Conservation (phyloP, 1,284 basidiomycete species). For the Trichosporon ovoides region DNA sequence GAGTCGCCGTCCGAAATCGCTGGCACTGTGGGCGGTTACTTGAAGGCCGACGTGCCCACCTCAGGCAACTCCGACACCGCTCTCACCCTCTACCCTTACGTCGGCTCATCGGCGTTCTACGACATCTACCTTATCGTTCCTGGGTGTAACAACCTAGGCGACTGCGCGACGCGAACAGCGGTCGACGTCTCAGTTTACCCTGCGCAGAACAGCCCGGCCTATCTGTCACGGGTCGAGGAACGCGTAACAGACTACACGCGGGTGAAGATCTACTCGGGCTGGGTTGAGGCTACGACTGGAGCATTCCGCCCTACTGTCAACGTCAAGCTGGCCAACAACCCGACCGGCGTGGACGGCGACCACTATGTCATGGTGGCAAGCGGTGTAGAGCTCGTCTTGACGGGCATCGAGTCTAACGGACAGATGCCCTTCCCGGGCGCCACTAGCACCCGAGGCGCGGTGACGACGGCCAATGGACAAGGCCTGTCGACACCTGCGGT, state of each 20-base stretch:
- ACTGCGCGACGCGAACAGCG: slow-evolving; percentile 73
- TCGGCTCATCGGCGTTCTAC: slow-evolving; percentile 81
- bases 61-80: slow-evolving; percentile 54
- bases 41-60: slow-evolving; percentile 63
- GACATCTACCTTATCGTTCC: slow-evolving; percentile 78
- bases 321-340: slow-evolving; percentile 61
- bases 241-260: slow-evolving; percentile 62
- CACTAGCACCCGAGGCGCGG: slow-evolving; percentile 37
- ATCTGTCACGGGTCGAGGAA: slow-evolving; percentile 66
- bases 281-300: slow-evolving; percentile 64
- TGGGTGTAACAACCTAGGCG: slow-evolving; percentile 72
- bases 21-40: slow-evolving; percentile 70
- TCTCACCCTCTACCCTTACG: slow-evolving; percentile 84
- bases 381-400: slow-evolving; percentile 66
- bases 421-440: slow-evolving; percentile 28
- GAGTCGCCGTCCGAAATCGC: slow-evolving; percentile 65
- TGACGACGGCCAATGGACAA: background rate
- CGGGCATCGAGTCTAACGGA: slow-evolving; percentile 27
- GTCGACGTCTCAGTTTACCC: slow-evolving; percentile 81
- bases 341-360: slow-evolving; percentile 60
- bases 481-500: background rate
- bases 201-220: slow-evolving; percentile 60
- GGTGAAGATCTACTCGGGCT: slow-evolving; percentile 70
- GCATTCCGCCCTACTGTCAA: slow-evolving; percentile 69
- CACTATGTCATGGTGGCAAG: slow-evolving; percentile 76